phyloP scores from a whole-genome alignment of 805 yeast species.

The Candida jianshihensis region DNA sequence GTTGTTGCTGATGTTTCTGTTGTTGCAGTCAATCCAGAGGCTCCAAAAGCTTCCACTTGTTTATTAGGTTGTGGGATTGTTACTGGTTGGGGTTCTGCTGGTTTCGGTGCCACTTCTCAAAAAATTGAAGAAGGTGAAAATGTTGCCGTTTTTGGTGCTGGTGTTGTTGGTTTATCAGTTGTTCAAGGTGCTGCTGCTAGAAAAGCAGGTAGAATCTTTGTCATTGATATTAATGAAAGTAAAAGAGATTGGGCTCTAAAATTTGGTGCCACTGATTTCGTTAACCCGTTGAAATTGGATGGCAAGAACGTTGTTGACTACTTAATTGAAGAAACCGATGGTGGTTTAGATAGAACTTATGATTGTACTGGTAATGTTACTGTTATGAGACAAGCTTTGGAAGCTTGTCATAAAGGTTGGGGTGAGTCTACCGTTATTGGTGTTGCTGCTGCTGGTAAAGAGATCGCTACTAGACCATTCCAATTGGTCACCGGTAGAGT shows the following conservation, averaged over 20 bases:
- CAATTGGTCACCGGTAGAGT: slow-evolving; percentile 98
- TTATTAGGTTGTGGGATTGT: slow-evolving; percentile 97
- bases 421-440: slow-evolving; percentile 94
- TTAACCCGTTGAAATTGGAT: slow-evolving; percentile 75
- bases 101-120: slow-evolving; percentile 95
- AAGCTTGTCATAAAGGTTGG: slow-evolving; percentile 99
- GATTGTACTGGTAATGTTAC: slow-evolving; percentile 96
- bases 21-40: slow-evolving; percentile 81
- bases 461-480: slow-evolving; percentile 95
- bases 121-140: slow-evolving; percentile 85
- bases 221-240: slow-evolving; percentile 78
- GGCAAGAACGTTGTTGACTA: slow-evolving; percentile 75
- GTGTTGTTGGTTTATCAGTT: slow-evolving; percentile 94
- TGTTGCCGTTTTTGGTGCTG: slow-evolving; percentile 96
- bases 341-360: slow-evolving; percentile 93
- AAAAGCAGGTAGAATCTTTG: slow-evolving; percentile 76
- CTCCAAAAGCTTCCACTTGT: slow-evolving; percentile 82
- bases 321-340: slow-evolving; percentile 86
- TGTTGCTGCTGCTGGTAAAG: slow-evolving; percentile 98
- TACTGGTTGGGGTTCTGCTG: slow-evolving; percentile 98
- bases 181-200: slow-evolving; percentile 89
- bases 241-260: slow-evolving; percentile 81
- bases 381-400: slow-evolving; percentile 95
- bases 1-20: slow-evolving; percentile 97
- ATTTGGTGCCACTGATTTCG: slow-evolving; percentile 93